Percentiles rank a stretch among this genome's conserved stretches.
These are phyloP conservation scores for Anaeramoeba flamelloides DNA, from an alignment of 78 protist genomes.

Conservation along the genomic window DNA sequence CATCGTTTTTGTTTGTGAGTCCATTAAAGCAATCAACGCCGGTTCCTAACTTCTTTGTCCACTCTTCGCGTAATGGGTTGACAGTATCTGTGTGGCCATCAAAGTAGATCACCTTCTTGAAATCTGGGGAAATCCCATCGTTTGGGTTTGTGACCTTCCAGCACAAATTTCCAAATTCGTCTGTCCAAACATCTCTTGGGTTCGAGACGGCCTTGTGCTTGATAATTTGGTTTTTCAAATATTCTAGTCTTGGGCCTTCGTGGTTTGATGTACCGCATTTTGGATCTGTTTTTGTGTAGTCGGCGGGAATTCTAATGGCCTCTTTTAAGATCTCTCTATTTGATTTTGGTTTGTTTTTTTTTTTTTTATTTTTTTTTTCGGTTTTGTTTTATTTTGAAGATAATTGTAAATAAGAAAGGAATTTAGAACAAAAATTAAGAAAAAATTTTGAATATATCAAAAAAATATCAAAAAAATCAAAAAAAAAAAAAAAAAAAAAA, in stretches of 20 bases:
- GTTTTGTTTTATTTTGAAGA: too few species aligned
- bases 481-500: too few species aligned
- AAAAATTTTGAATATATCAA: too few species aligned
- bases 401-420: too few species aligned
- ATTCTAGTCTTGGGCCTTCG: conserved; percentile 31
- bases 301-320: conserved; percentile 36
- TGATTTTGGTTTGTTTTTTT: too few species aligned
- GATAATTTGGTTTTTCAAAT: conserved; percentile 13
- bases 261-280: conserved; percentile 25
- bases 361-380: too few species aligned
- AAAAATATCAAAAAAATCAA: too few species aligned
- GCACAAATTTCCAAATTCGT: conserved; percentile 25
- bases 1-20: too few species aligned
- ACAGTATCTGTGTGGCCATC: conserved; percentile 45
- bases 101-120: conserved; percentile 26
- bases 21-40: conserved; percentile 27
- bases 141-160: conserved; percentile 17
- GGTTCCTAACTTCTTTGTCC: conserved; percentile 27
- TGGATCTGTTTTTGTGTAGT: conserved; percentile 17
- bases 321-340: conserved; percentile 26
- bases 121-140: conserved; percentile 13
- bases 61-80: conserved; percentile 18
- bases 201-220: conserved; percentile 10
- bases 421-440: too few species aligned
- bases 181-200: conserved; percentile 28